Conservation (phyloP, 208 protist genomes). For the Angomonas ambiguus region DNA sequence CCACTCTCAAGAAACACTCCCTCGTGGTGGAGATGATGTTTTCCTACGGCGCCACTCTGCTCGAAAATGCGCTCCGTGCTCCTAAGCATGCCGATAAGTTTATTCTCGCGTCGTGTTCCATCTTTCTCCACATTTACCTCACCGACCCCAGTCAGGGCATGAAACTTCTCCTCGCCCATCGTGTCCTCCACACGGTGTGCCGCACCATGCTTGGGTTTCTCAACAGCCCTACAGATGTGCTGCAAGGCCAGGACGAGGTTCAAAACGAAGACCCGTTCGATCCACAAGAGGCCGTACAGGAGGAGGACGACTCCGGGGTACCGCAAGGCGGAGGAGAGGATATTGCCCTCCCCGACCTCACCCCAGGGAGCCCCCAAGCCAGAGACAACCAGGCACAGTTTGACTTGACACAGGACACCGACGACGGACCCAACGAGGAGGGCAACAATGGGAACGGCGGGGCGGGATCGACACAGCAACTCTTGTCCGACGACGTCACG, state of each 20-base stretch:
- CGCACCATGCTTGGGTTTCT: constrained; percentile 21
- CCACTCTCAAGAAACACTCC: not conserved
- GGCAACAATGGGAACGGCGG: constrained; percentile 4
- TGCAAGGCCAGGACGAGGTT: not conserved
- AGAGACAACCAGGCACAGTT: not conserved
- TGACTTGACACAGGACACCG: not conserved
- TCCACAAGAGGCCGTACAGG: not conserved
- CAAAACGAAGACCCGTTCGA: not conserved
- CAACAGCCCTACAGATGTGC: not conserved
- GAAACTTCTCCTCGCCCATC: constrained; percentile 18
- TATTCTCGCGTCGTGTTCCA: constrained; percentile 17
- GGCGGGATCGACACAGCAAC: constrained; percentile 14
- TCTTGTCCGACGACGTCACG: constrained; percentile 31
- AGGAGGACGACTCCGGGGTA: not conserved
- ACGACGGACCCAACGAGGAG: not conserved
- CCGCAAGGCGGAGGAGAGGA: not conserved
- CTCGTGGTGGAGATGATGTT: not conserved
- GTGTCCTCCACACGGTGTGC: constrained; percentile 24
- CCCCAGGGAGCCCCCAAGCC: not conserved
- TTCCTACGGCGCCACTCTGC: not conserved
- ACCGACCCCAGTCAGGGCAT: constrained; percentile 21
- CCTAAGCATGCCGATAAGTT: constrained; percentile 12
- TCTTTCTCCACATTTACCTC: constrained; percentile 24
- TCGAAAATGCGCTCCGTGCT: not conserved
- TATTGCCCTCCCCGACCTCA: not conserved